Evolutionary conservation across 805 yeast species (phyloP), one percentile per base, ranked within the genome.

Genomic region (Blastobotrys terrestris): DNA sequence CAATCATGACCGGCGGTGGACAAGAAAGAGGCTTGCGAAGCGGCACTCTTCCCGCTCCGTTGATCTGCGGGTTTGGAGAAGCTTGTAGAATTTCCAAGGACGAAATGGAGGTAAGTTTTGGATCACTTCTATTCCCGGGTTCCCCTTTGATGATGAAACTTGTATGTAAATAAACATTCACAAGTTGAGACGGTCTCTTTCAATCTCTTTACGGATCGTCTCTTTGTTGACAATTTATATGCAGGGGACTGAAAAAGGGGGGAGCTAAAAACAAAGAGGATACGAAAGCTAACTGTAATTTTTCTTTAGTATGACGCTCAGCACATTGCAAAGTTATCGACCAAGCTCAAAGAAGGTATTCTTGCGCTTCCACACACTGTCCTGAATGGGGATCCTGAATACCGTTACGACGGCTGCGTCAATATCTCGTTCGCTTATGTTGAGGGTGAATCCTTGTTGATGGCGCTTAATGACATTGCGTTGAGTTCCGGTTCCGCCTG

Each of bases 1-100:
- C 99, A 19, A 76, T 94, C 52, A 87, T 94, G 60, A 85, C 90
- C 55, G 99, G 99, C 60, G 99, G 99, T 72, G 99, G 99, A 50
- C 99, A 94, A 74, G 99, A 94, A 74, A 85, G 99, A 75, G 99
- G 99, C 55, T 76, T 94, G 64, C 80, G 99, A 72, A 87, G 96
- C 3, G 99, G 99, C 56, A 94, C 99, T 26, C 78, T 94, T 66
- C 91, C 99, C 2, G 96, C 99, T n/a, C 96, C 98, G 19, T 77
- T 90, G 65, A 87, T 92, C 43, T 84, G 90, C 39, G 99, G 99
- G 0, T 89, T 94, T 68, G 99, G 99, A 57, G 98, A 94, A 72
- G 99, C 99, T 31, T 94, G 97, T 43, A 79, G 96, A 65, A 70
- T 94, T 56, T 85, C 89, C 78, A 69, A 68, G 51, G 72, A 75